These are phyloP conservation scores for Chlorella sorokiniana DNA, from an alignment of 139 green algal species.

Conservation along the genomic window DNA sequence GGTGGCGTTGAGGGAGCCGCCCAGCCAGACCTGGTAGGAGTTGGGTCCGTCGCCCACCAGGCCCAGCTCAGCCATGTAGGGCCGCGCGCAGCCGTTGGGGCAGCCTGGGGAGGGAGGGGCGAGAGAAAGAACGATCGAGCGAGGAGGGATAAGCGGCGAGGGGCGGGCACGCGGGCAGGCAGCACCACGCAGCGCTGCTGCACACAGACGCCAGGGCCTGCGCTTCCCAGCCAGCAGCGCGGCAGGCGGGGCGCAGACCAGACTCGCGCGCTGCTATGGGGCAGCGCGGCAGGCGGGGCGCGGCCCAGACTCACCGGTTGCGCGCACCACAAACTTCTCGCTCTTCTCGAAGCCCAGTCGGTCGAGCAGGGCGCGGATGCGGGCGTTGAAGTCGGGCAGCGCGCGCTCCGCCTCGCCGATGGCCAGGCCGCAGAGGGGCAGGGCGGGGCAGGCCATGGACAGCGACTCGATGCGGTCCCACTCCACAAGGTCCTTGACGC, in stretches of 20 bases:
- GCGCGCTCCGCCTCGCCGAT: constrained; percentile 95
- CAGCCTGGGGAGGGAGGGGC: constrained; percentile 64
- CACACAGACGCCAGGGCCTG: too few relatives aligned
- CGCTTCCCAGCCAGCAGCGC: too few relatives aligned
- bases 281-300: too few relatives aligned
- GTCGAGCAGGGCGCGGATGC: constrained; percentile 72
- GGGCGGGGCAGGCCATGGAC: constrained; percentile 97
- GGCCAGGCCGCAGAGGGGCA: constrained; percentile 97
- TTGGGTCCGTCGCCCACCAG: constrained; percentile 98
- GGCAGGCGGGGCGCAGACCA: too few relatives aligned
- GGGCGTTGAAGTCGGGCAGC: constrained; percentile 89
- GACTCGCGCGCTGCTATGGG: too few relatives aligned
- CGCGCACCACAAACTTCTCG: constrained; percentile 87
- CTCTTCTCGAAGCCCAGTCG: constrained; percentile 68
- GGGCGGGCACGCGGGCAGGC: too few relatives aligned
- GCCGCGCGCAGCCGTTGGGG: constrained; percentile 97
- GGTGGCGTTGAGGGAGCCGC: constrained; percentile 83
- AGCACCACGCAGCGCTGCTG: too few relatives aligned
- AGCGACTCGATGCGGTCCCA: constrained; percentile 78
- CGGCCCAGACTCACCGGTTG: constrained; percentile 76
- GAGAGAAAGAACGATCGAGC: background rate
- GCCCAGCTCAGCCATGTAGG: constrained; percentile 99
- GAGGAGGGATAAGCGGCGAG: background rate
- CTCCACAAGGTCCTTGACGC: constrained; percentile 63
- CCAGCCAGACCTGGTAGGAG: constrained; percentile 97